These are phyloP conservation scores for Leccinum truebloodii DNA, from an alignment of 768 basidiomycete species.

Conservation along the genomic window DNA sequence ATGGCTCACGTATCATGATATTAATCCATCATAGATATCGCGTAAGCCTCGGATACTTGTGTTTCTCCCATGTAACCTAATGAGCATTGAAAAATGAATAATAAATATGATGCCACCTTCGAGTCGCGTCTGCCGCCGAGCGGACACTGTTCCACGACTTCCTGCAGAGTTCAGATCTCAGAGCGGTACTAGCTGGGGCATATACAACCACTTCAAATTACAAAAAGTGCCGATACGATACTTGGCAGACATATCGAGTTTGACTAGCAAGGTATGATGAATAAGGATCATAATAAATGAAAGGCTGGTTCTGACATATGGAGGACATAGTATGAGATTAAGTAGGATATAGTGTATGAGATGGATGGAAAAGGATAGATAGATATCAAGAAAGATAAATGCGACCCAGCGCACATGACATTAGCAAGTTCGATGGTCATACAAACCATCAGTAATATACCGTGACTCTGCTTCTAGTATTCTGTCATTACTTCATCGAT, in stretches of 20 bases:
- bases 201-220: neutral
- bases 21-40: too few species aligned
- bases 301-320: neutral
- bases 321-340: conserved; percentile 17
- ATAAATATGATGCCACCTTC: too few species aligned
- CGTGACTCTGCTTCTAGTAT: conserved; percentile 7
- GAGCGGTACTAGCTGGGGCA: too few species aligned
- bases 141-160: too few species aligned
- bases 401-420: conserved; percentile 20
- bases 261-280: neutral
- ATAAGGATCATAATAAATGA: neutral
- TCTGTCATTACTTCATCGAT: conserved; percentile 27
- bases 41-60: neutral
- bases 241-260: neutral
- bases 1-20: too few species aligned
- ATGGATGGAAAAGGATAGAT: conserved; percentile 4
- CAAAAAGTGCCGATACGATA: neutral
- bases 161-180: too few species aligned
- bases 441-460: conserved; percentile 10
- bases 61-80: too few species aligned
- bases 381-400: neutral
- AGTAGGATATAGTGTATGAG: conserved; percentile 15
- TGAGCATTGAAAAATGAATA: too few species aligned
- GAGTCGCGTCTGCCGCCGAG: too few species aligned
- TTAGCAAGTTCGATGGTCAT: neutral